Conservation (phyloP, 1,139 yeast genomes). For the Sugiyamaella paludigena region DNA sequence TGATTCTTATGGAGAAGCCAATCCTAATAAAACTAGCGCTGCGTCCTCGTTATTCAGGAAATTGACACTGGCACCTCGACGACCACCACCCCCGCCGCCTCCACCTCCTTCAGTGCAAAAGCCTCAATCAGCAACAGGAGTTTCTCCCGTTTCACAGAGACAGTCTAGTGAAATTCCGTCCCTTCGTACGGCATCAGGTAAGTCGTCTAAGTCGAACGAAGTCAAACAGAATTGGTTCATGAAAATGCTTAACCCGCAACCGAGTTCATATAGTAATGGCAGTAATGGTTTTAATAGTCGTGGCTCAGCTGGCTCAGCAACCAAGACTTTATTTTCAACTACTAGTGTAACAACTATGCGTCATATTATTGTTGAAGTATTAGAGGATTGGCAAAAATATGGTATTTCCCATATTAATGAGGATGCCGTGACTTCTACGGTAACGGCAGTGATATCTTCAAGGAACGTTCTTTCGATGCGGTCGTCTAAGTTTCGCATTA, state of each 20-base stretch:
- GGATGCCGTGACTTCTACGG: conserved; percentile 28
- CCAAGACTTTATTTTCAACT: conserved; percentile 31
- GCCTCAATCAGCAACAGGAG: conserved; percentile 10
- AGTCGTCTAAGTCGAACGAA: conserved; percentile 22
- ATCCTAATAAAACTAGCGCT: conserved; percentile 11
- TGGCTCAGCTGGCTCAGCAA: conserved; percentile 9
- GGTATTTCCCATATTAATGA: conserved; percentile 36
- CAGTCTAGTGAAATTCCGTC: neutral
- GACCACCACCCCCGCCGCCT: conserved; percentile 27
- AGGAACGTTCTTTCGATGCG: conserved; percentile 37
- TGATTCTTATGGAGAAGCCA: neutral
- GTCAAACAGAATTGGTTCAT: conserved; percentile 42
- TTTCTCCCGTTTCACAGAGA: conserved; percentile 1
- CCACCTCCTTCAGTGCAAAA: neutral
- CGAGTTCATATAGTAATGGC: neutral
- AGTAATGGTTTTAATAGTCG: neutral
- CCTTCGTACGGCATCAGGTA: conserved; percentile 7
- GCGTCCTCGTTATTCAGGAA: conserved; percentile 20
- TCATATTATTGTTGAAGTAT: conserved; percentile 33
- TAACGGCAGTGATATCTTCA: conserved; percentile 37
- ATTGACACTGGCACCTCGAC: conserved; percentile 22
- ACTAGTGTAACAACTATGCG: conserved; percentile 31
- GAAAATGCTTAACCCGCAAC: conserved; percentile 34
- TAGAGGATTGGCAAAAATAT: conserved; percentile 38
- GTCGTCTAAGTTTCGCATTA: conserved; percentile 34